phyloP scores from a whole-genome alignment of 1,284 basidiomycete genomes.

The Rhodotorula glutinis region DNA sequence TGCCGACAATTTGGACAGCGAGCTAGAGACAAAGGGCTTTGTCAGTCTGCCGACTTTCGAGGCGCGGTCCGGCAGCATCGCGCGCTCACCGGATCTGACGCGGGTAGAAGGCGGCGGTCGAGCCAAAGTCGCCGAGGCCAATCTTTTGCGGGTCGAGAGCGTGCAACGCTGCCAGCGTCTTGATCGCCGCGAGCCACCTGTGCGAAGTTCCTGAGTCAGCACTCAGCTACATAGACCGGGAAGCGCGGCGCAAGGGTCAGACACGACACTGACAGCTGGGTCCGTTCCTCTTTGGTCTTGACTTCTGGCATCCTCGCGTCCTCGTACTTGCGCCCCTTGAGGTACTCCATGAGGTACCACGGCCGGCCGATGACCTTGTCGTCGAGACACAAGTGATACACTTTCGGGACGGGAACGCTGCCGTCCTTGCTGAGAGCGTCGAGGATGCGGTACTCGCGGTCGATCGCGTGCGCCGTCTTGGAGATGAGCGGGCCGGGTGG shows the following conservation, averaged over 20 bases:
- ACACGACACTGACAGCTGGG: slow-evolving; percentile 61
- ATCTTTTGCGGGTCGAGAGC: slow-evolving; percentile 66
- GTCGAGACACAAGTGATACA: slow-evolving; percentile 75
- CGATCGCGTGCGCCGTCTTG: slow-evolving; percentile 87
- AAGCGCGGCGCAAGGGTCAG: fast-evolving
- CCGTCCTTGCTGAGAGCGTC: slow-evolving; percentile 72
- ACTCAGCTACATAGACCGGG: not conserved
- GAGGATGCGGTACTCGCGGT: slow-evolving; percentile 83
- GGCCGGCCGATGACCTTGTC: slow-evolving; percentile 72
- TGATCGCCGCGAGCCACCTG: slow-evolving; percentile 74
- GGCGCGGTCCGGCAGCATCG: not conserved
- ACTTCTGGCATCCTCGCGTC: slow-evolving; percentile 73
- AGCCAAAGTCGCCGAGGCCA: slow-evolving; percentile 74
- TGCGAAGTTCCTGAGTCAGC: not conserved
- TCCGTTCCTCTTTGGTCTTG: slow-evolving; percentile 57
- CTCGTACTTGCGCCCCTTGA: slow-evolving; percentile 78
- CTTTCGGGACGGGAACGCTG: slow-evolving; percentile 78
- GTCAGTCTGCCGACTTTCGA: not conserved
- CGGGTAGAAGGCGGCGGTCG: slow-evolving; percentile 75
- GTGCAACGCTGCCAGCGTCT: slow-evolving; percentile 69
- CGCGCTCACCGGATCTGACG: slow-evolving; percentile 69
- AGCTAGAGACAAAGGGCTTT: slow-evolving; percentile 43
- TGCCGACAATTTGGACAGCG: slow-evolving; percentile 67
- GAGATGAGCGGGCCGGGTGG: slow-evolving; percentile 83
- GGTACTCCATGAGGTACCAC: slow-evolving; percentile 66